Evolutionary conservation across 768 basidiomycete species (phyloP), one percentile per base, ranked within the genome.

Genomic region (Kockovaella imperatae): DNA sequence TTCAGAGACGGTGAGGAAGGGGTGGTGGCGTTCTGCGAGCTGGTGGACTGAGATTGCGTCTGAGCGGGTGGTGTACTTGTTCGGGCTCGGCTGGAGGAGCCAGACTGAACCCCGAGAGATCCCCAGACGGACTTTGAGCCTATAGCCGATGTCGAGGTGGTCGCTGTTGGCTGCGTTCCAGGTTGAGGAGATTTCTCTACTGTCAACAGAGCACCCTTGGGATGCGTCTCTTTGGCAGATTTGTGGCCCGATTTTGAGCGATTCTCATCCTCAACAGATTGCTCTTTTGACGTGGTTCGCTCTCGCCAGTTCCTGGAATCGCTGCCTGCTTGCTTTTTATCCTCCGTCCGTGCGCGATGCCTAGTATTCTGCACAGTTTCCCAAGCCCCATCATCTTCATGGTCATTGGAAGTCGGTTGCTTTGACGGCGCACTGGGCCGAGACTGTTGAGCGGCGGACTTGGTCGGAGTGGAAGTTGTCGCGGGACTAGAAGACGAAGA

Each of bases 301-400:
- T 57, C 56, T 17, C 45, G 21, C 56, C 56, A 57, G 18, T 57
- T 42, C 18, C 47, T 39, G 2, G 54, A 56, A 14, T 20, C 47
- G 41, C 50, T 56, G 7, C 42, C 54, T 7, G 32, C 30, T n/a
- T 21, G 17, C 11, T 36, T 29, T 35, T 49, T 56, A 31, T 42
- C 52, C 41, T 54, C 54, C 26, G 50, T 36, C 30, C 46, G 11
- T 35, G 29, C 46, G 24, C 30, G 30, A 13, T 24, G 26, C 45
- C 45, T 42, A n/a, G 47, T 49, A 17, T 56, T 45, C 31, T 51
- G 53, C 0, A 62, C 61, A 11, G 58, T 66, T 47, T 66, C 60
- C 64, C 64, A 66, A 18, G 56, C 31, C 35, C 52, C 64, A 35
- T 62, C 64, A 32, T 59, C 60, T 24, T 49, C 39, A 17, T 30